phyloP scores from a whole-genome alignment of 83 land plant genomes.

The Diphasiastrum complanatum region DNA sequence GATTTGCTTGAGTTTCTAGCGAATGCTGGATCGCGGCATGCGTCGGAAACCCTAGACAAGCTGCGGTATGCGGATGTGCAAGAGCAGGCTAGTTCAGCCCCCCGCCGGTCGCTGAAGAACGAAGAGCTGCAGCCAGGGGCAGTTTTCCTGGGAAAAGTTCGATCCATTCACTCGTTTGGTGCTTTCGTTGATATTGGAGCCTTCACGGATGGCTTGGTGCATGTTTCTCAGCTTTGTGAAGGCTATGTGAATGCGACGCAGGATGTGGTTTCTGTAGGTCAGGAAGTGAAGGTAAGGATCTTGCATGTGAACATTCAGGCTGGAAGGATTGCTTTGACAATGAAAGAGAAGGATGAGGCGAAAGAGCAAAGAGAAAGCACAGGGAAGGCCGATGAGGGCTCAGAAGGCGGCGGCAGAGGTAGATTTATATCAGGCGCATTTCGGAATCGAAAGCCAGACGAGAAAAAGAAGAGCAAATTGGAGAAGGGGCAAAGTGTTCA shows the following conservation, averaged over 20 bases:
- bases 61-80: slow-evolving; percentile 28
- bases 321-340: slow-evolving; percentile 58
- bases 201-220: slow-evolving; percentile 84
- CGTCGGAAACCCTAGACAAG: slow-evolving; percentile 19
- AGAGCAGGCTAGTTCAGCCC: slow-evolving; percentile 40
- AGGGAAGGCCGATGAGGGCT: slow-evolving; percentile 1
- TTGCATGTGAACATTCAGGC: slow-evolving; percentile 61
- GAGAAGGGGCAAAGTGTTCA: slow-evolving; percentile 62
- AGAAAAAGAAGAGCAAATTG: slow-evolving; percentile 52
- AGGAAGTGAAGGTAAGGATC: slow-evolving; percentile 84
- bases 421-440: neutral
- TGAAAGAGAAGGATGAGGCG: slow-evolving; percentile 26
- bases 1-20: slow-evolving; percentile 6
- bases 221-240: slow-evolving; percentile 79
- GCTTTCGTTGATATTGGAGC: slow-evolving; percentile 97
- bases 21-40: slow-evolving; percentile 17
- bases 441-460: slow-evolving; percentile 3
- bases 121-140: slow-evolving; percentile 83
- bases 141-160: slow-evolving; percentile 70
- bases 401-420: slow-evolving; percentile 23
- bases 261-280: slow-evolving; percentile 76
- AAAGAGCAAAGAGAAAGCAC: slow-evolving; percentile 2
- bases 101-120: slow-evolving; percentile 59
- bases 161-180: slow-evolving; percentile 86
- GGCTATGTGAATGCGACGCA: slow-evolving; percentile 59